Conservation (phyloP, 257 asterid species). For the Rhazya stricta region DNA sequence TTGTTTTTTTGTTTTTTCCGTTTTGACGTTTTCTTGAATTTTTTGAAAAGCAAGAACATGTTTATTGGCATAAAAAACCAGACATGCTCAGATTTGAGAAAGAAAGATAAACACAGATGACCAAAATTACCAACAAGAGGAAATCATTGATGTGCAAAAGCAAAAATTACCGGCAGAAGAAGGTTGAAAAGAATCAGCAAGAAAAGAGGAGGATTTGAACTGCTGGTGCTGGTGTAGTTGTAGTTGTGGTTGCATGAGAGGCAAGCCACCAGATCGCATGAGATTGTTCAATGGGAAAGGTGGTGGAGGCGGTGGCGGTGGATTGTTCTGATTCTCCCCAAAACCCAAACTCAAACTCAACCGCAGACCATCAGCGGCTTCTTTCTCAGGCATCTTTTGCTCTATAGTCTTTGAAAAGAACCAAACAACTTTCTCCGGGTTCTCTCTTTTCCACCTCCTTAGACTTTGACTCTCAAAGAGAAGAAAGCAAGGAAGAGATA, state of each 20-base stretch:
- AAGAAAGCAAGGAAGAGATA: not conserved
- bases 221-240: not conserved
- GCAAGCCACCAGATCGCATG: slow-evolving; percentile 37
- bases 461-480: slow-evolving; percentile 11
- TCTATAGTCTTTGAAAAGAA: not conserved
- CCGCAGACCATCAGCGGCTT: slow-evolving; percentile 42
- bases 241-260: slow-evolving; percentile 29
- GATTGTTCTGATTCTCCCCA: slow-evolving; percentile 1
- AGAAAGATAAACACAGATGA: not conserved
- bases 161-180: slow-evolving; percentile 44
- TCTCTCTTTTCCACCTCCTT: not conserved
- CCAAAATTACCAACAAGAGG: not conserved
- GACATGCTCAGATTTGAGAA: slow-evolving; percentile 9
- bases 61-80: slow-evolving; percentile 2
- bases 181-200: slow-evolving; percentile 30
- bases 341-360: slow-evolving; percentile 55
- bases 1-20: not conserved
- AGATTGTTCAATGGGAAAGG: slow-evolving; percentile 47
- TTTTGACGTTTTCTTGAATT: slow-evolving; percentile 15
- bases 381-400: slow-evolving; percentile 48
- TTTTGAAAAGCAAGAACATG: not conserved
- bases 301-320: slow-evolving; percentile 18
- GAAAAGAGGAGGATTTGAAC: slow-evolving; percentile 20
- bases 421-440: slow-evolving; percentile 5
- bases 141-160: not conserved